Conservation (phyloP, 495 filamentous ascomycete species). For the Cryomyces minteri region DNA sequence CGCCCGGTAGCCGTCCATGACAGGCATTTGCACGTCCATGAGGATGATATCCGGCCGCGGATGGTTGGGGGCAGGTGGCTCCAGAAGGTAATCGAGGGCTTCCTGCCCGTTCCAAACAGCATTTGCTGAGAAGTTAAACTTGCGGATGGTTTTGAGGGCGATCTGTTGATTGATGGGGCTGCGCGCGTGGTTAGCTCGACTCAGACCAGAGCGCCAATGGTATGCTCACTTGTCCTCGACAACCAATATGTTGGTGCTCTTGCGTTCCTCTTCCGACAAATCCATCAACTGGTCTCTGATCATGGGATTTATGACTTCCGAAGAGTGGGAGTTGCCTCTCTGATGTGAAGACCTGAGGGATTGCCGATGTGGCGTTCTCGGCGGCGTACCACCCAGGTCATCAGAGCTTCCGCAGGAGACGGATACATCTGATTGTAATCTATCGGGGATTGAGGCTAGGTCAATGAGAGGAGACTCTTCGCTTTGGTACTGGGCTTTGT, state of each 20-base stretch:
- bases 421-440: conserved; percentile 42
- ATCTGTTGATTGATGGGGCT: conserved; percentile 40
- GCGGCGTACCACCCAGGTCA: conserved; percentile 22
- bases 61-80: conserved; percentile 15
- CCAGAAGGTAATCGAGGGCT: conserved; percentile 46
- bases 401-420: conserved; percentile 38
- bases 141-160: conserved; percentile 52
- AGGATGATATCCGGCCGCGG: conserved; percentile 56
- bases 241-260: conserved; percentile 42
- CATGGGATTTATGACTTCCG: not conserved
- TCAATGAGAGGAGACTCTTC: conserved; percentile 26
- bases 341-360: not conserved
- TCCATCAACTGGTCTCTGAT: conserved; percentile 8
- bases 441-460: conserved; percentile 34
- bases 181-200: not conserved
- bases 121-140: conserved; percentile 51
- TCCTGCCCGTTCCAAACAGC: conserved; percentile 62
- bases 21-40: conserved; percentile 79
- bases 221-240: conserved; percentile 56
- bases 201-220: not conserved
- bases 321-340: not conserved
- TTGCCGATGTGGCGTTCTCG: conserved; percentile 4
- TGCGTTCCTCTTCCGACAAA: conserved; percentile 25
- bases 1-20: conserved; percentile 62
- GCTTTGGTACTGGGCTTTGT: conserved; percentile 25